Conservation (phyloP, 2,329 filamentous ascomycete genomes). For the Massarina eburnea region DNA sequence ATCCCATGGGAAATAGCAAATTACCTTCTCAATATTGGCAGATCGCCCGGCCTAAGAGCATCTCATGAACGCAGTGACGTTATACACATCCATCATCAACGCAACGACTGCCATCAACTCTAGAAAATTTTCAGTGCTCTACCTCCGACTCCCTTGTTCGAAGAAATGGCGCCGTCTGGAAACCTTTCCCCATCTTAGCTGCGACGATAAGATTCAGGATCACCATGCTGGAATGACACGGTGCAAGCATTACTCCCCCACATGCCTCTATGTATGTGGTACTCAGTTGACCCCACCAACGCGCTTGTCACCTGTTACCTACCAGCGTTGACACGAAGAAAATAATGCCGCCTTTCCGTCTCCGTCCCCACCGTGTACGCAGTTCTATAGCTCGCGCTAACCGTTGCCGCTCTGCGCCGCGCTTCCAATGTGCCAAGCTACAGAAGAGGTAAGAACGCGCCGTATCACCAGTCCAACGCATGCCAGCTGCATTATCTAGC, state of each 20-base stretch:
- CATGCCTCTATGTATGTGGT: too few relatives aligned
- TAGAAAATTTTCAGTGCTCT: too few relatives aligned
- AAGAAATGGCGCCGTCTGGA: too few relatives aligned
- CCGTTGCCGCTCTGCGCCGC: slow-evolving; percentile 12
- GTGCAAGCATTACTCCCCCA: neutral
- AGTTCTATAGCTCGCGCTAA: slow-evolving; percentile 12
- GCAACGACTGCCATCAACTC: too few relatives aligned
- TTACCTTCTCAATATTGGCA: too few relatives aligned
- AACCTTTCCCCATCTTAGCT: neutral
- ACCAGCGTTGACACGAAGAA: slow-evolving; percentile 1
- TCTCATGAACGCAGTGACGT: too few relatives aligned
- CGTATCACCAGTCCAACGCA: neutral
- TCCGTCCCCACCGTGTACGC: neutral
- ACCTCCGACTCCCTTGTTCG: too few relatives aligned
- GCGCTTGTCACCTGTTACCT: neutral
- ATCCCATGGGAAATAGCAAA: too few relatives aligned
- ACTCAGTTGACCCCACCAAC: neutral
- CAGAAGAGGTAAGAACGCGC: slow-evolving; percentile 12
- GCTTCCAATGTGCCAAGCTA: slow-evolving; percentile 20
- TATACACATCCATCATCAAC: too few relatives aligned
- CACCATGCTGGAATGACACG: neutral
- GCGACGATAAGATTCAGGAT: neutral
- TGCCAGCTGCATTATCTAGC: slow-evolving; percentile 1
- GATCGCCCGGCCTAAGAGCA: too few relatives aligned
- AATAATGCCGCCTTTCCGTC: neutral